Conservation (phyloP, 2,329 filamentous ascomycete genomes). For the Cladosporium sp. region DNA sequence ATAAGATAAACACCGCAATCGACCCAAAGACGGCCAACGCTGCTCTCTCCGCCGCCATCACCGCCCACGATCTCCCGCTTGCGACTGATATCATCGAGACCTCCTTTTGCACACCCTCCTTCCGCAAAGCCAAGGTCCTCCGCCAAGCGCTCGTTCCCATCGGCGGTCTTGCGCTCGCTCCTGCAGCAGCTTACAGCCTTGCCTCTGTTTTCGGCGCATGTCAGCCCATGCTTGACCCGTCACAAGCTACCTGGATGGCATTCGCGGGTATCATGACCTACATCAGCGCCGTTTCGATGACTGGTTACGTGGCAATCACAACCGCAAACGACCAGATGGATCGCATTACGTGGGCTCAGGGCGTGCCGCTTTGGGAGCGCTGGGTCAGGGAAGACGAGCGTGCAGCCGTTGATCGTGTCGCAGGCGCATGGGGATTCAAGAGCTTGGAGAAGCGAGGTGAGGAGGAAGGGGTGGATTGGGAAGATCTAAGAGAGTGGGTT, state of each 20-base stretch:
- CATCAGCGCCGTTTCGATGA: slow-evolving; percentile 73
- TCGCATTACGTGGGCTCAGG: slow-evolving; percentile 84
- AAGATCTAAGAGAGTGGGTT: slow-evolving; percentile 79
- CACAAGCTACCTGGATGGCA: slow-evolving; percentile 72
- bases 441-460: slow-evolving; percentile 79
- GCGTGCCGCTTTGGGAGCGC: slow-evolving; percentile 75
- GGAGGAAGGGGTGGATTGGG: slow-evolving; percentile 90
- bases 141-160: slow-evolving; percentile 64
- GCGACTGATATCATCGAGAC: slow-evolving; percentile 75
- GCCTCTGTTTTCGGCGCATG: slow-evolving; percentile 67
- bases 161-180: slow-evolving; percentile 58
- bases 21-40: slow-evolving; percentile 68
- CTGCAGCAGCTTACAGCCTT: slow-evolving; percentile 69
- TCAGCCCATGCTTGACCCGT: slow-evolving; percentile 76
- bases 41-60: slow-evolving; percentile 79
- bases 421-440: slow-evolving; percentile 88
- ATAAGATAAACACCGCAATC: slow-evolving; percentile 66
- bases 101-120: slow-evolving; percentile 68
- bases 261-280: slow-evolving; percentile 84
- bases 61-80: slow-evolving; percentile 73
- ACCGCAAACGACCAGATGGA: slow-evolving; percentile 95
- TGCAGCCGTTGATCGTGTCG: slow-evolving; percentile 81
- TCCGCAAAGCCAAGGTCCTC: slow-evolving; percentile 66
- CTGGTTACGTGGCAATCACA: slow-evolving; percentile 81
- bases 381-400: slow-evolving; percentile 92